Evolutionary conservation across 371 early-diverging fungal genomes (phyloP), one percentile per base, ranked within the genome.

Genomic region (Apophysomyces ossiformis): DNA sequence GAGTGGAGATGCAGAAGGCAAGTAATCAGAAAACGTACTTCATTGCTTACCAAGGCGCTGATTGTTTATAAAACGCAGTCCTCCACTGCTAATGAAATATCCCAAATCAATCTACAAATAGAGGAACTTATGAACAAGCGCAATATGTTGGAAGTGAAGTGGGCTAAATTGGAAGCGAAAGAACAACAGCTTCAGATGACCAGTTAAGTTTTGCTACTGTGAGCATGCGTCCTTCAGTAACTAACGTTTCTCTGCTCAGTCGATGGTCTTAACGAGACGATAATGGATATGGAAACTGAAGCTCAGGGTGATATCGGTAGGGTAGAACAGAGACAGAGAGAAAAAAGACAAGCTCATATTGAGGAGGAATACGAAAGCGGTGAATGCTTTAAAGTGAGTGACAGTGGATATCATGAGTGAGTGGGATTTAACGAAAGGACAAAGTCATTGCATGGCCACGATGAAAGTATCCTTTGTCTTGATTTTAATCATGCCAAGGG

Each of bases 401-500:
- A 13, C 32, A 26, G 32, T 26, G 38, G 26, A 0, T 6, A 47
- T 21, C 58, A 15, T 36, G 60, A 66, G 67, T 37, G 60, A 57
- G 1, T 65, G 58, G 9, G 63, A 66, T 54, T 67, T 74, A 69
- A 45, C 46, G 16, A 57, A 6, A 41, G 16, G n/a, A 61, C 75
- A 37, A 71, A 86, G 75, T 85, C 87, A 9, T 72, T 90, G 11
- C 75, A 84, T 63, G 92, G 92, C 16, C 93, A 94, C 65, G 85
- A 85, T n/a, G 91, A 90, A 26, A 81, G 85, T 7, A 79, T 94
- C 12, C 82, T 91, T 1, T 85, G 85, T 15, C 47, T 95, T 9
- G 92, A 90, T 66, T 85, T 91, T 69, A 89, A 92, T 60, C 84
- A 83, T 54, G 82, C 84, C 5, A 72, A 81, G 41, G 92, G 89